Evolutionary conservation across 163 green algal species (phyloP).

Genomic region (Scenedesmus sp.): DNA sequence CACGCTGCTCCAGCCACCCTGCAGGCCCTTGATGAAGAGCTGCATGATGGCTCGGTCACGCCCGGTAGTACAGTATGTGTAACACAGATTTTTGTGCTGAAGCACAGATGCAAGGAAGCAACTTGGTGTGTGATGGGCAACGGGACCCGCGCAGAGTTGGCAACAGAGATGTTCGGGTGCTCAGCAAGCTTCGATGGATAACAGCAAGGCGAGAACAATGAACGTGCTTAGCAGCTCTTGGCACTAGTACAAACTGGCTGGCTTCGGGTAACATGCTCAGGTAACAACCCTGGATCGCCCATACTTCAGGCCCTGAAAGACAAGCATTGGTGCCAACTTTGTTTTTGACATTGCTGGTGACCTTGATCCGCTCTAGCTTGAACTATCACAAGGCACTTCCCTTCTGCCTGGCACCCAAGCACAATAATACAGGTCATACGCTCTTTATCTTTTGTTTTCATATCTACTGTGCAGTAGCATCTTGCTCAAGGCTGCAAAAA

Average conservation of each 20-base stretch:
- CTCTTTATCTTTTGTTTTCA: not conserved
- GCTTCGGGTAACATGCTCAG: not conserved
- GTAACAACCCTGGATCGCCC: not conserved
- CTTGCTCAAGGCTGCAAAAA: not conserved
- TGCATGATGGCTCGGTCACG: constrained; percentile 53
- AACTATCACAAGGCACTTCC: not conserved
- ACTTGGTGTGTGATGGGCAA: no score
- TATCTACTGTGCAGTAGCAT: not conserved
- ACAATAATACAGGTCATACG: not conserved
- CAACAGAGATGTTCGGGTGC: no score
- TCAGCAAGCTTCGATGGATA: no score
- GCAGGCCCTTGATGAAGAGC: constrained; percentile 51
- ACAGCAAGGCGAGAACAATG: no score
- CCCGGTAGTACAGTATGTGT: not conserved
- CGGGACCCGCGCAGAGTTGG: no score
- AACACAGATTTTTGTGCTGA: not conserved
- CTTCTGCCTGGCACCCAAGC: not conserved
- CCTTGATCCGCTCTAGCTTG: not conserved
- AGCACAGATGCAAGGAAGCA: no score
- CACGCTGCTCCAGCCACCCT: constrained; percentile 7
- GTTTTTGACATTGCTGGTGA: not conserved
- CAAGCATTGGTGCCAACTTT: not conserved
- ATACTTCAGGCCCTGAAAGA: not conserved
- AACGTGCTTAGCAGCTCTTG: not conserved
- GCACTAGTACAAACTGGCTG: not conserved